Base-by-base conservation (phyloP, 2,329 filamentous ascomycete species). In the Penicillium vulpinum region DNA sequence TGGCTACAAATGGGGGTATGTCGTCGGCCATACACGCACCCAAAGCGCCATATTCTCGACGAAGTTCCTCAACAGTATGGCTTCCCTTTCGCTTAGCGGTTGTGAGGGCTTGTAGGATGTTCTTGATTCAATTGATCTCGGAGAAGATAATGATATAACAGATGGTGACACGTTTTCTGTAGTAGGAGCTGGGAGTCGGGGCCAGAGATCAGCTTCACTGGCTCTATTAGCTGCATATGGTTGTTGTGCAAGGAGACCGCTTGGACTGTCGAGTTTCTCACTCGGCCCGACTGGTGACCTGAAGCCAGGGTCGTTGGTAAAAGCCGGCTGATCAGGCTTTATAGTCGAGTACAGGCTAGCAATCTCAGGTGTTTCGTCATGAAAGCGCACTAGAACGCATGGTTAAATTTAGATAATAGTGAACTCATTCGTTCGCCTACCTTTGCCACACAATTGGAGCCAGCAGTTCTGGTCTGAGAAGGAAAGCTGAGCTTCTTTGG, bases 31-130 rank as follows among this genome's bases (percentile, higher is more conserved):
- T 5, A 21, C 8, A 54, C 64, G 21, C 47, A 73, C 67, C 70
- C 71, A 73, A 7, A 69, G 61, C 3, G 69, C 72, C 52, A 74
- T 67, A 15, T 72, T 69, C 40, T 72, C 67, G 16, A 71, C 65
- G 51, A 69, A 75, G 29, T 72, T 70, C 2, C 67, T 60, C 47
- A 70, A 59, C 21, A 70, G 29, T 2, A 54, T 53, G 5, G 67
- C 64, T 41, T 68, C 64, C 26, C 67, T 52, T 24, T 58, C 58
- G 15, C 55, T 67, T 4, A 66, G 57, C 3, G 41, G 43, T 24
- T 60, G 41, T 16, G 58, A 31, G 9, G 36, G 13, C 0, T 49
- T 54, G n/a, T 43, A 53, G n/a, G 36, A 46, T 10, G 46, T 39
- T 40, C 33, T 51, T 6, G 28, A 28, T 21, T 43, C 22, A 2